Conservation (phyloP, 2,329 filamentous ascomycete species). For the Coleophoma eucalyptorum region DNA sequence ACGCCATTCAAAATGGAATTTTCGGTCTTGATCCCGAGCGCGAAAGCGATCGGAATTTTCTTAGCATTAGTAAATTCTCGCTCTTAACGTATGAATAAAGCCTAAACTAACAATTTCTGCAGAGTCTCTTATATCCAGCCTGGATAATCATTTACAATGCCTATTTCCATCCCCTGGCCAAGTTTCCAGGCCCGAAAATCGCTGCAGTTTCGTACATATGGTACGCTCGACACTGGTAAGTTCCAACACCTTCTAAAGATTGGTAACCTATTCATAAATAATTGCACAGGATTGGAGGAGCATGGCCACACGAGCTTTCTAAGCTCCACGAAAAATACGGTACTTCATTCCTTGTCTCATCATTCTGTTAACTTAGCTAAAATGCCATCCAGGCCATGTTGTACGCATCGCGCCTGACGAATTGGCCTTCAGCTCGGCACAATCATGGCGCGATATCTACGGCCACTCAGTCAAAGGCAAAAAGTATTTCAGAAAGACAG, state of each 20-base stretch:
- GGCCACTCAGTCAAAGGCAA: constrained; percentile 5
- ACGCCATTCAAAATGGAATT: too few relatives aligned
- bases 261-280: not conserved
- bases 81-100: too few relatives aligned
- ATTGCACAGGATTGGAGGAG: not conserved
- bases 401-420: constrained; percentile 3
- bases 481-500: not conserved
- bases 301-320: not conserved
- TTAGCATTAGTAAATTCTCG: too few relatives aligned
- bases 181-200: not conserved
- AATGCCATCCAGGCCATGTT: not conserved
- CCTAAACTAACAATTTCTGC: too few relatives aligned
- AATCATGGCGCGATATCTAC: constrained; percentile 6
- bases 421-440: not conserved
- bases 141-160: not conserved
- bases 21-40: too few relatives aligned
- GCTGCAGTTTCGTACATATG: not conserved
- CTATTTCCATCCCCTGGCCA: not conserved
- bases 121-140: not conserved
- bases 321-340: not conserved
- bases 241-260: not conserved
- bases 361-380: not conserved
- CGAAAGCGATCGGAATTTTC: too few relatives aligned
- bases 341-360: not conserved
- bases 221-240: not conserved